Evolutionary conservation across 805 yeast species (phyloP).

Genomic region (Peterozyma xylosa): DNA sequence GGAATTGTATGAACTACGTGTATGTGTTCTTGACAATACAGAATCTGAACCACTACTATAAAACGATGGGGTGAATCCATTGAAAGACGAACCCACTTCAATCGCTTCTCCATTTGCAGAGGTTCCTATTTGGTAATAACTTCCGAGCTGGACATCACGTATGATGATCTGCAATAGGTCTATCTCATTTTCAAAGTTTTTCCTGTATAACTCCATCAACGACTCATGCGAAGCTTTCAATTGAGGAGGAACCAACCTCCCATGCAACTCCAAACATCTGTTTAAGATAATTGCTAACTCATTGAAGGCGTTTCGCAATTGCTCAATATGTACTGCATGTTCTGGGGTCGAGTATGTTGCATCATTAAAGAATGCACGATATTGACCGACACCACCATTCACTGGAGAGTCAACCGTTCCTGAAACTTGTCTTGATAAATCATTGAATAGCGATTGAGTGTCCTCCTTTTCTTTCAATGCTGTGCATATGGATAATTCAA

Average conservation of each 20-base stretch:
- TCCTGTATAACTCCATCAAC: constrained; percentile 52
- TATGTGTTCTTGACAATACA: constrained; percentile 17
- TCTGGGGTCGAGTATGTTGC: constrained; percentile 20
- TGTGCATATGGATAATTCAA: constrained; percentile 53
- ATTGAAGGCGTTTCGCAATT: constrained; percentile 45
- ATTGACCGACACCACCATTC: constrained; percentile 87
- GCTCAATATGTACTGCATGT: constrained; percentile 15
- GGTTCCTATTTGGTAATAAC: neutral
- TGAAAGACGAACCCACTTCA: neutral
- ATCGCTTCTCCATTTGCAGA: constrained; percentile 4
- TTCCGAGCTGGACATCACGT: neutral
- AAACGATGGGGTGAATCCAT: constrained; percentile 6
- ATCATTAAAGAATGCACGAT: constrained; percentile 56
- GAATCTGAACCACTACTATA: constrained; percentile 13
- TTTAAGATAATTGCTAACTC: constrained; percentile 61
- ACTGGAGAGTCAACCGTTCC: constrained; percentile 92
- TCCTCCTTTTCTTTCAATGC: constrained; percentile 45
- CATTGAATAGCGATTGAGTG: constrained; percentile 43
- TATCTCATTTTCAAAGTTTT: constrained; percentile 66
- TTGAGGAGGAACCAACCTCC: constrained; percentile 45
- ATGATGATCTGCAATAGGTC: constrained; percentile 23
- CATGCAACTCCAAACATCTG: constrained; percentile 65
- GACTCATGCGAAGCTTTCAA: constrained; percentile 62
- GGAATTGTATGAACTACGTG: constrained; percentile 5
- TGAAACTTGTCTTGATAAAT: constrained; percentile 60